Evolutionary conservation across 768 basidiomycete genomes (phyloP), one percentile per base, ranked within the genome.

Genomic region (Leccinellum rugosiceps): DNA sequence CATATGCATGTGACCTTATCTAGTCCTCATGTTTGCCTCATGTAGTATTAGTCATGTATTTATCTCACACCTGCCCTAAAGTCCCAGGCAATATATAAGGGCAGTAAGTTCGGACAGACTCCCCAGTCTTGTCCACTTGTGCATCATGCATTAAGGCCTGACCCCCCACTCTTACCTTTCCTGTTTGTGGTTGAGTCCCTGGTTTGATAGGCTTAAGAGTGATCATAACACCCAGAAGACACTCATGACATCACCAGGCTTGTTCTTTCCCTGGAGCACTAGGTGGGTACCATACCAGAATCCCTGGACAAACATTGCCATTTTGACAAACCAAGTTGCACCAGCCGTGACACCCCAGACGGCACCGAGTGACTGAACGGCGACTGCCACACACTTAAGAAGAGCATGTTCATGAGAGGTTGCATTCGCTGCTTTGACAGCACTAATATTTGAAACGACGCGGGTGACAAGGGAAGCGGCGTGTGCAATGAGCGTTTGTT

Each of bases 191-290:
- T n/a, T n/a, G n/a, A n/a, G n/a, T n/a, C n/a, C n/a, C n/a, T n/a
- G n/a, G n/a, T n/a, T n/a, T n/a, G n/a, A n/a, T n/a, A n/a, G n/a
- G n/a, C n/a, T n/a, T n/a, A n/a, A n/a, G n/a, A n/a, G n/a, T n/a
- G n/a, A n/a, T n/a, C n/a, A n/a, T n/a, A n/a, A n/a, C n/a, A n/a
- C 94, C 95, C 96, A 98, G 72, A 98, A 99, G 52, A 95, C 92
- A n/a, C 90, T 86, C 88, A 94, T 95, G 60, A 98, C 90, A 34
- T 87, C 82, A 1, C 93, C 93, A 0, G 89, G 76, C 4, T 75
- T 74, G 53, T 84, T 79, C 59, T 78, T 83, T 14, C 88, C 90
- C 13, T 86, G 79, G n/a, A 84, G 74, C n/a, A 99, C 93, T 52
- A 97, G 81, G 67, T 89, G 87, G 3, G 88, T 81, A 13, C 95